Conservation (phyloP, 2,329 filamentous ascomycete species). For the Bipolaris bicolor region DNA sequence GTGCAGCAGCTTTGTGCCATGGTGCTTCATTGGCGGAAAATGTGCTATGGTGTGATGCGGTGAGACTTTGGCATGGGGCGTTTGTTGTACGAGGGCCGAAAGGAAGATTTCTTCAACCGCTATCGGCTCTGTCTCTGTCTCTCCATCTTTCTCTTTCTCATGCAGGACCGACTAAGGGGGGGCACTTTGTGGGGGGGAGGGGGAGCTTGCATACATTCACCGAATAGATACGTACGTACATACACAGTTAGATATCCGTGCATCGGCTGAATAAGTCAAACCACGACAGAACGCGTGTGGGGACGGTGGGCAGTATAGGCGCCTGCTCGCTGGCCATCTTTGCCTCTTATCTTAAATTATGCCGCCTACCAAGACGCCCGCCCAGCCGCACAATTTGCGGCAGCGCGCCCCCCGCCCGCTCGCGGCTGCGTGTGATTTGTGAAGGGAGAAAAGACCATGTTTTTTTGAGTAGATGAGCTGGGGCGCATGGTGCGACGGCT, state of each 20-base stretch:
- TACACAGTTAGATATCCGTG: constrained; percentile 1
- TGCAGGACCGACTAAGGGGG: background rate
- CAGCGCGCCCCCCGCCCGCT: background rate
- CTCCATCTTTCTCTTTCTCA: background rate
- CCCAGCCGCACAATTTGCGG: background rate
- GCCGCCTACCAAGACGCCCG: background rate
- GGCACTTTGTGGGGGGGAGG: background rate
- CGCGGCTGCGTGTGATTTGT: background rate
- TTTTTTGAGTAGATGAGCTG: constrained; percentile 13
- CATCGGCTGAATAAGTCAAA: background rate
- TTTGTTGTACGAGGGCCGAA: no score
- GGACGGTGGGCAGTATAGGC: background rate
- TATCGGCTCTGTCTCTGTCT: no score
- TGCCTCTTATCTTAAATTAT: constrained; percentile 12
- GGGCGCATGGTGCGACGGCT: constrained; percentile 20
- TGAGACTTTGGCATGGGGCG: background rate
- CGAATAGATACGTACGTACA: background rate
- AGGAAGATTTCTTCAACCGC: background rate
- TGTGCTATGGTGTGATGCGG: background rate
- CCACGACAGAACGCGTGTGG: constrained; percentile 4
- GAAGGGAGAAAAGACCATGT: background rate
- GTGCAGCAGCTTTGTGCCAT: constrained; percentile 3
- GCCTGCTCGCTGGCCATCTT: background rate
- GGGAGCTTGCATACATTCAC: background rate
- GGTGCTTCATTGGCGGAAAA: background rate